phyloP scores from a whole-genome alignment of 2,329 filamentous ascomycete genomes.

The Spiromastix sp. region DNA sequence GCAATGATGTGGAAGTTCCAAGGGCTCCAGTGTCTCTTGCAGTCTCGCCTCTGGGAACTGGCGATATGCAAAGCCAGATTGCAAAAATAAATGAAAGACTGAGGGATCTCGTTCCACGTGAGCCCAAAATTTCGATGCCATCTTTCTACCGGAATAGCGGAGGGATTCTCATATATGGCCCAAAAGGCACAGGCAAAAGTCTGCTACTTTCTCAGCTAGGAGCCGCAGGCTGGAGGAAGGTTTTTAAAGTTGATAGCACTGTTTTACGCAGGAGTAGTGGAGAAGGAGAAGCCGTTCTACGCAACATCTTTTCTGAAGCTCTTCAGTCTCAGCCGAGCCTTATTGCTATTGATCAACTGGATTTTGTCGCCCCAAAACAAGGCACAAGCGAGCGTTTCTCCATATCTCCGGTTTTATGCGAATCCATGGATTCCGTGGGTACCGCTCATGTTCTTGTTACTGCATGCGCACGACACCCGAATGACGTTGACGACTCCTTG shows the following conservation, averaged over 20 bases:
- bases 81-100: conserved; percentile 58
- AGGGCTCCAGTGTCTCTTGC: conserved; percentile 11
- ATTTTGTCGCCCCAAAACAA: conserved; percentile 54
- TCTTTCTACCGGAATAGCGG: conserved; percentile 36
- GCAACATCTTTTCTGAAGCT: conserved; percentile 61
- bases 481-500: conserved; percentile 61
- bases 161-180: conserved; percentile 67
- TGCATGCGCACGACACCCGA: conserved; percentile 62
- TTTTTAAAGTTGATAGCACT: conserved; percentile 40
- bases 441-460: conserved; percentile 58
- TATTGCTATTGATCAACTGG: conserved; percentile 68
- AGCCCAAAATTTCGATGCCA: conserved; percentile 25
- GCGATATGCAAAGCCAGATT: conserved; percentile 57
- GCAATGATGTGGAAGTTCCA: conserved; percentile 10
- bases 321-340: conserved; percentile 60
- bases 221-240: conserved; percentile 57
- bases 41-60: conserved; percentile 44
- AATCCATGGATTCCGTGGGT: conserved; percentile 26
- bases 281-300: conserved; percentile 45
- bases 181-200: conserved; percentile 75
- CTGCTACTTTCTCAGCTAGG: conserved; percentile 60
- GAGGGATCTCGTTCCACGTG: conserved; percentile 38
- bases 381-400: conserved; percentile 34
- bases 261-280: conserved; percentile 26
- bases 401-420: conserved; percentile 31